A percentile compares a stretch with the other conserved stretches of the same genome.
These are phyloP conservation scores for Candida sanyaensis DNA, from an alignment of 1,139 yeast genomes.

Conservation along the genomic window DNA sequence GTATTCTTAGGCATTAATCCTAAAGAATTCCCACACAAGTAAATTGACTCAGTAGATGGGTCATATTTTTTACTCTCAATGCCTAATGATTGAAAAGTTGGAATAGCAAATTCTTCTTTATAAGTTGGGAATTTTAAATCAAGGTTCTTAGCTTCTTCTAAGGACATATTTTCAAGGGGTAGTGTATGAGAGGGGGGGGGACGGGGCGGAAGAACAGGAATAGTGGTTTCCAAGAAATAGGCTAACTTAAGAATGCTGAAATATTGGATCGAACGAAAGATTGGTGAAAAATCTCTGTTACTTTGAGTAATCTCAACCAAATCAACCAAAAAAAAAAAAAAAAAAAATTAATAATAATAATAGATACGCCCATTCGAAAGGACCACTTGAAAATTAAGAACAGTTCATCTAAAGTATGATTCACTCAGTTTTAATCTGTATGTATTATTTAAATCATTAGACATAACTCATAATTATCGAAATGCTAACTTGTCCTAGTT, in stretches of 20 bases:
- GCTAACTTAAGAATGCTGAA: too few species aligned
- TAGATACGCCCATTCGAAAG: too few species aligned
- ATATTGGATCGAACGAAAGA: too few species aligned
- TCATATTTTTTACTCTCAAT: constrained; percentile 23
- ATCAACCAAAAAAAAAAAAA: too few species aligned
- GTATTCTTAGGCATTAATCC: constrained; percentile 83
- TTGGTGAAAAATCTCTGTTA: too few species aligned
- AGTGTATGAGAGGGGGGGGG: too few species aligned
- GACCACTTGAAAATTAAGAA: too few species aligned
- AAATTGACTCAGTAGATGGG: constrained; percentile 39
- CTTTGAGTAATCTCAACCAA: too few species aligned
- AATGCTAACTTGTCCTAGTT: constrained; percentile 37
- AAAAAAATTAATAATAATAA: too few species aligned
- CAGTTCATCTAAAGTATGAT: constrained; percentile 51
- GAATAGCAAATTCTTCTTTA: constrained; percentile 52
- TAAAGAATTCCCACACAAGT: constrained; percentile 88
- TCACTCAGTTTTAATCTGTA: constrained; percentile 86
- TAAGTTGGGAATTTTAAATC: constrained; percentile 41
- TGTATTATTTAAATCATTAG: constrained; percentile 28
- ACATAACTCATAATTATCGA: too few species aligned
- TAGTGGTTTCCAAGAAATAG: too few species aligned
- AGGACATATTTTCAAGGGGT: constrained; percentile 7
- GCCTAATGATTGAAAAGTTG: constrained; percentile 60
- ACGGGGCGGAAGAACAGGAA: too few species aligned
- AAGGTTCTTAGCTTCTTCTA: constrained; percentile 23